These are phyloP conservation scores for Dioszegia aurantiaca DNA, from an alignment of 768 basidiomycete species.

Conservation along the genomic window DNA sequence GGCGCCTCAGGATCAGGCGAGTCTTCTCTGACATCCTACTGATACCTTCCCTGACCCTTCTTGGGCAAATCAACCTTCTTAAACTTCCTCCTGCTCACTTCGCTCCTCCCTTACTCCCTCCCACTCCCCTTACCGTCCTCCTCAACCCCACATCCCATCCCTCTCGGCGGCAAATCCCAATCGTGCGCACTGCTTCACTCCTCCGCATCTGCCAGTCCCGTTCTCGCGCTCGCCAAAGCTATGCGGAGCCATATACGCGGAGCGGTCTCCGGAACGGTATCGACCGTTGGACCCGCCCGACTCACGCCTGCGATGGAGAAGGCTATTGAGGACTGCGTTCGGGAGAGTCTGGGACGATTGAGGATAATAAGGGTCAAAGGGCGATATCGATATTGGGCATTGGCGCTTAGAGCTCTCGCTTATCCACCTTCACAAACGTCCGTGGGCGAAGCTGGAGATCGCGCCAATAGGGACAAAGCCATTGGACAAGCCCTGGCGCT, in stretches of 20 bases:
- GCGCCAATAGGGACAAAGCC: too few relatives aligned
- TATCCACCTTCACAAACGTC: constrained; percentile 3
- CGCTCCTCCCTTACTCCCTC: constrained; percentile 32
- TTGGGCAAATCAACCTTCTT: constrained; percentile 37
- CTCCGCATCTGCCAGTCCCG: constrained; percentile 19
- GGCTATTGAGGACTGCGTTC: constrained; percentile 16
- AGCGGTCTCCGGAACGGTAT: constrained; percentile 14
- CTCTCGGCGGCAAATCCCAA: constrained; percentile 27
- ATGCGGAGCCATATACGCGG: constrained; percentile 26
- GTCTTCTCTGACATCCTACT: constrained; percentile 13
- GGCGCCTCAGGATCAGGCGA: constrained; percentile 39
- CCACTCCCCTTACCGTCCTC: constrained; percentile 11
- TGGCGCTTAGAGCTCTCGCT: constrained; percentile 20
- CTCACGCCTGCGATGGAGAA: constrained; percentile 1
- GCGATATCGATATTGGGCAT: constrained; percentile 25
- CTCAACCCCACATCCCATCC: constrained; percentile 14
- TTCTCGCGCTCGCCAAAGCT: constrained; percentile 7
- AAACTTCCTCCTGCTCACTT: constrained; percentile 37
- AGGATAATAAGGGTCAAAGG: constrained; percentile 27
- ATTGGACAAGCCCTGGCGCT: constrained; percentile 20
- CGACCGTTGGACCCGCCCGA: constrained; percentile 3
- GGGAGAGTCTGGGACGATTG: constrained; percentile 23
- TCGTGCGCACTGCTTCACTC: constrained; percentile 26
- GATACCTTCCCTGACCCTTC: not conserved
- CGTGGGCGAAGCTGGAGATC: not conserved